Evolutionary conservation across 139 green algal species (phyloP).

Genomic region (Chlamydomonas asymmetrica): DNA sequence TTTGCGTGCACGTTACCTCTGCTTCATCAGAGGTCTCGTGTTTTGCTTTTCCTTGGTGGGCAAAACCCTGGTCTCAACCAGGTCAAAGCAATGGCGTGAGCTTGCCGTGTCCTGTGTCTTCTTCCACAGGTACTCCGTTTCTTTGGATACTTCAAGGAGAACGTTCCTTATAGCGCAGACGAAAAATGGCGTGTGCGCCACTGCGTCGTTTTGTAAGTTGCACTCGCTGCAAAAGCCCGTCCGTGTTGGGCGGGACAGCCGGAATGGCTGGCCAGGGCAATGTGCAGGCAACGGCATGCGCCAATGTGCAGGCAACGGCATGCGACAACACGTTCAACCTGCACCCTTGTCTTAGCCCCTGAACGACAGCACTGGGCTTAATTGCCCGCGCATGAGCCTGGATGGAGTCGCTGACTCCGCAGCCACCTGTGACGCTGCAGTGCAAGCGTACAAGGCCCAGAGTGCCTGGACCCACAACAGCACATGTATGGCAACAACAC

Average conservation of each 20-base stretch:
- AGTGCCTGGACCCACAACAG: neutral
- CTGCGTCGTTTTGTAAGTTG: neutral
- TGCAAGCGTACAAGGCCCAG: neutral
- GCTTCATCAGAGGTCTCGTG: too few species aligned
- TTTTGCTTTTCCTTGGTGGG: neutral
- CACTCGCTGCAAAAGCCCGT: neutral
- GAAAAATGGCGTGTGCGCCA: constrained; percentile 36
- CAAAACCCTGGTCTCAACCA: neutral
- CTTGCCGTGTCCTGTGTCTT: neutral
- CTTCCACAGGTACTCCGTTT: constrained; percentile 77
- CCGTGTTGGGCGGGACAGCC: too few species aligned
- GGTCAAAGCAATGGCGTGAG: neutral
- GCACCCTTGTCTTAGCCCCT: too few species aligned
- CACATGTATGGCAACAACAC: neutral
- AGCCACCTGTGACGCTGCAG: too few species aligned
- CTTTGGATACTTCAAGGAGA: constrained; percentile 69
- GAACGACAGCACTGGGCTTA: too few species aligned
- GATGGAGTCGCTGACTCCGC: too few species aligned
- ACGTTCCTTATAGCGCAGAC: constrained; percentile 30
- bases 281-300: neutral
- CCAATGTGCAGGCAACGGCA: neutral
- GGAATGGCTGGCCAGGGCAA: too few species aligned
- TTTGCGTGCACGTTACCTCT: neutral
- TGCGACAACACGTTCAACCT: too few species aligned
- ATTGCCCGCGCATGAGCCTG: too few species aligned